Conservation (phyloP, 1,284 basidiomycete genomes). For the Fomitopsis pinicola region DNA sequence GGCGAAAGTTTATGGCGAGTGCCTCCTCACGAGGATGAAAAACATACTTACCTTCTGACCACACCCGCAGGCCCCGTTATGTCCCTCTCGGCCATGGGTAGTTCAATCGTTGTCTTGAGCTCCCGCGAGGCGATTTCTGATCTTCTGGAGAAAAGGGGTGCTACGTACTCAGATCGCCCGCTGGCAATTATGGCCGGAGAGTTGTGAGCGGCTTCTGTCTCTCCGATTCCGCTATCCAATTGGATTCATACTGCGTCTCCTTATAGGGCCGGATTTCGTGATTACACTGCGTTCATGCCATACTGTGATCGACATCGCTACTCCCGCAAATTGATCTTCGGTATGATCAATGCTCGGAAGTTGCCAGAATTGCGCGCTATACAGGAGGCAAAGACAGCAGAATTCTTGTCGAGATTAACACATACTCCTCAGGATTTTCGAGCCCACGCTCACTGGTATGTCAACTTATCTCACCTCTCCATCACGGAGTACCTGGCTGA, state of each 20-base stretch:
- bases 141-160: slow-evolving; percentile 2
- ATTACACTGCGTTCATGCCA: not conserved
- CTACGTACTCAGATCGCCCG: slow-evolving; percentile 5
- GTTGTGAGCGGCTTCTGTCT: not conserved
- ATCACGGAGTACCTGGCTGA: not conserved
- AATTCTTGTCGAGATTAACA: not conserved
- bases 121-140: not conserved
- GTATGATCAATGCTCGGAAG: not conserved
- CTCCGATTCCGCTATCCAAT: not conserved
- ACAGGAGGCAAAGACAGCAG: not conserved
- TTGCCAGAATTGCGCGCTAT: not conserved
- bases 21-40: not conserved
- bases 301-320: not conserved
- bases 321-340: not conserved
- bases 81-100: not conserved
- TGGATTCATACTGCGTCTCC: not conserved
- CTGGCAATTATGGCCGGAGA: not conserved
- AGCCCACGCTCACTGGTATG: not conserved
- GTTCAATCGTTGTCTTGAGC: slow-evolving; percentile 2
- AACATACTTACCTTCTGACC: too few species aligned
- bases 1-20: slow-evolving; percentile 2
- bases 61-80: not conserved
- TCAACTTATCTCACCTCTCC: not conserved
- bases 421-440: not conserved
- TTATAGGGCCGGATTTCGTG: not conserved